Evolutionary conservation across 768 basidiomycete species (phyloP).

Genomic region (Boletus pseudopeckii): DNA sequence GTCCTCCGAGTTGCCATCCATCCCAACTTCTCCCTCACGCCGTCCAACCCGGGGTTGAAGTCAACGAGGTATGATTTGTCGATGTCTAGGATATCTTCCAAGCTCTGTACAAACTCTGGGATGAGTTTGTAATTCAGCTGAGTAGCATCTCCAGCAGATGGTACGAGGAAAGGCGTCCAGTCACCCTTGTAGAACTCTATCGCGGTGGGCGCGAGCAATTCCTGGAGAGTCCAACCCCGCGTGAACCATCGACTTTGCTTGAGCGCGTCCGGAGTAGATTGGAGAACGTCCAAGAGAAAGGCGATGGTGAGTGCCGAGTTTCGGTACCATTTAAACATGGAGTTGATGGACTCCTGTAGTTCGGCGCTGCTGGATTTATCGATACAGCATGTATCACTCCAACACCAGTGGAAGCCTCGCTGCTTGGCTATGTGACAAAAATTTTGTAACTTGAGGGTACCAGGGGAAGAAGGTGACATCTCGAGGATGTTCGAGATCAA

Average conservation of each 20-base stretch:
- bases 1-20: conserved; percentile 30
- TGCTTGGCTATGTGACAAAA: conserved; percentile 21
- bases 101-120: conserved; percentile 16
- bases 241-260: conserved; percentile 24
- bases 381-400: conserved; percentile 32
- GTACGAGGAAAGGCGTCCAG: conserved; percentile 20
- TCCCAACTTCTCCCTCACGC: conserved; percentile 24
- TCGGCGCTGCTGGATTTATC: conserved; percentile 30
- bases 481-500: conserved; percentile 13
- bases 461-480: conserved; percentile 15
- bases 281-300: conserved; percentile 24
- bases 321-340: conserved; percentile 34
- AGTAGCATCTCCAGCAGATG: neutral
- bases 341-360: conserved; percentile 30
- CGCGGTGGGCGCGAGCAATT: conserved; percentile 24
- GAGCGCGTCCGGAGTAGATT: conserved; percentile 11
- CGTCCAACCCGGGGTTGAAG: conserved; percentile 24
- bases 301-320: conserved; percentile 30
- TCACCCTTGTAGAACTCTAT: conserved; percentile 26
- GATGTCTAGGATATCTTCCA: conserved; percentile 17
- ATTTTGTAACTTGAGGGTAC: conserved; percentile 19
- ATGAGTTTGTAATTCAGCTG: conserved; percentile 23
- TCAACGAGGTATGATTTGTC: conserved; percentile 19
- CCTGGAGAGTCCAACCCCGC: conserved; percentile 30
- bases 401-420: conserved; percentile 23